Evolutionary conservation across 2,329 filamentous ascomycete genomes (phyloP), one percentile per base, ranked within the genome.

Genomic region (Colletotrichum sp.): DNA sequence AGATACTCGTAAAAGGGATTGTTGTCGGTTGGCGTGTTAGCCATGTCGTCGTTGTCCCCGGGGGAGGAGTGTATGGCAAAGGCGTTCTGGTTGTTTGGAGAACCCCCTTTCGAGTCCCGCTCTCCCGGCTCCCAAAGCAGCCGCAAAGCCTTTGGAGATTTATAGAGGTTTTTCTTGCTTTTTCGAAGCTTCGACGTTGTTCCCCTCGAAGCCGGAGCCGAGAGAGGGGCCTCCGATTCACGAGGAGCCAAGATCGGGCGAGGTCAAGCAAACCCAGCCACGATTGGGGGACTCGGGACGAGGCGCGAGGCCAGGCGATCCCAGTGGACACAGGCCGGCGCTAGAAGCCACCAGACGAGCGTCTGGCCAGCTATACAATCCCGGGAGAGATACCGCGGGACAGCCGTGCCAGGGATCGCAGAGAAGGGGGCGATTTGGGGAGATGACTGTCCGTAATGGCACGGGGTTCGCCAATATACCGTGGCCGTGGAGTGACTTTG

Each of bases 401-500:
- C 64, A 58, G n/a, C 43, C 16, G 48, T 48, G 34, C 55, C 43
- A 60, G 32, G 55, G 55, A 24, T 55, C n/a, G 43, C 18, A 30
- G 30, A 52, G 60, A 66, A 66, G 16, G 30, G 72, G 30, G 67
- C 67, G 72, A 30, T 67, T 48, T 75, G 55, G 73, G 38, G 57
- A 75, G 73, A 72, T 70, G 30, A 48, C 43, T 65, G 52, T 48
- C 43, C 43, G 43, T 48, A 48, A 34, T 67, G 69, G 58, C 32
- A 66, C 55, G 58, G 64, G 34, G 10, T 65, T 75, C 43, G 34
- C 64, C 70, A 58, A 58, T 52, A 73, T 65, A 57, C 70, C 57
- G 64, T 52, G 43, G 12, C 70, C 64, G 64, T 75, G 74, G 74
- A 65, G 64, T 73, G 74, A 68, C 70, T 75, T 65, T 73, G 57